Percentiles rank a stretch among this genome's conserved stretches.
phyloP scores from a whole-genome alignment of 2,329 filamentous ascomycete genomes.

The Domatiomyces catenatus region DNA sequence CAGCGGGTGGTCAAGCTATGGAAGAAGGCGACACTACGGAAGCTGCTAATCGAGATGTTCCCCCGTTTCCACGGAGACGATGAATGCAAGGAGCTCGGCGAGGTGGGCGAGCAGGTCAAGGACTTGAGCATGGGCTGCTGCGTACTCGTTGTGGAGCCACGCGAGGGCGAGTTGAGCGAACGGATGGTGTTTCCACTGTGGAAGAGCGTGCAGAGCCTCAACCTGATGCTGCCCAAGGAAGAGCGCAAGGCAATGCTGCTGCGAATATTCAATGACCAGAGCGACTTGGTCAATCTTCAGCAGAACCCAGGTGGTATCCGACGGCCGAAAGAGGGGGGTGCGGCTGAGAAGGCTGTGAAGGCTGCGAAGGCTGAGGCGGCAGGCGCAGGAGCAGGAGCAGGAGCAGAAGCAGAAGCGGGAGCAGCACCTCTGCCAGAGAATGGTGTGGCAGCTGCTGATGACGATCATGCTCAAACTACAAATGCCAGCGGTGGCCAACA shows the following conservation, averaged over 20 bases:
- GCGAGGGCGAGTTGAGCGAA: constrained; percentile 48
- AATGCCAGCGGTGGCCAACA: not conserved
- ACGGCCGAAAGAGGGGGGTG: not conserved
- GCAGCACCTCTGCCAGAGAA: not conserved
- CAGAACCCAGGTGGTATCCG: constrained; percentile 7
- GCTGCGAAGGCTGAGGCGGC: no score
- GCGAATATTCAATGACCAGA: constrained; percentile 76
- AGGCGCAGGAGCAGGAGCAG: not conserved
- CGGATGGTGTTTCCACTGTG: constrained; percentile 81
- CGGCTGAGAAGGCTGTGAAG: not conserved
- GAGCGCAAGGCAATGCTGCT: constrained; percentile 85
- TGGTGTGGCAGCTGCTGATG: not conserved
- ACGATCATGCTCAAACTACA: not conserved
- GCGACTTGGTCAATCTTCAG: constrained; percentile 56
- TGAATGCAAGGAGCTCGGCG: constrained; percentile 55
- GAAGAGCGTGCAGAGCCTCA: constrained; percentile 82
- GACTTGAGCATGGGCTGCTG: constrained; percentile 83
- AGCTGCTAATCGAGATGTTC: constrained; percentile 90
- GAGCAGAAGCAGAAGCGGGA: not conserved
- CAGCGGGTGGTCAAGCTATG: constrained; percentile 58
- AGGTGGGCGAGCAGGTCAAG: constrained; percentile 70
- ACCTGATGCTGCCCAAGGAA: constrained; percentile 97
- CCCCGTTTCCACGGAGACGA: constrained; percentile 64
- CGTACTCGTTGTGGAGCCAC: constrained; percentile 65
- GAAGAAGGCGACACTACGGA: constrained; percentile 64